phyloP scores from a whole-genome alignment of 371 early-diverging fungal genomes.

The Mortierella sp. region DNA sequence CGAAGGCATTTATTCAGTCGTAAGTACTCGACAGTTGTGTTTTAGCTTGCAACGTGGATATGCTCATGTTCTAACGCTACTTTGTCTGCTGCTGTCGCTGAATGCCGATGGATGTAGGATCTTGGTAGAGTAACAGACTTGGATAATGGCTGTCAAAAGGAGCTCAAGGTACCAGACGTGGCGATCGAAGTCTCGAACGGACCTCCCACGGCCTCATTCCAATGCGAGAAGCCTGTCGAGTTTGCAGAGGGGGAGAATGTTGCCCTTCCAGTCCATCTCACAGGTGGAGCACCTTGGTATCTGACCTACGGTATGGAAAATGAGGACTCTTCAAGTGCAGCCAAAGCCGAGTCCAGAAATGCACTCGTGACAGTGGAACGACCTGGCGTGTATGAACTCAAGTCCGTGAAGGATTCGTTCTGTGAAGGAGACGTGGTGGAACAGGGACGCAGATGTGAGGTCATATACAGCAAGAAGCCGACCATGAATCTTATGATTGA shows the following conservation, averaged over 20 bases:
- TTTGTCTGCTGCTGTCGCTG: no score
- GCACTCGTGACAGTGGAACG: constrained; percentile 28
- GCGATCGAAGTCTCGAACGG: constrained; percentile 37
- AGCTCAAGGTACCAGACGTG: constrained; percentile 39
- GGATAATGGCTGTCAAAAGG: constrained; percentile 44
- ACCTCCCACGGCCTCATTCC: constrained; percentile 47
- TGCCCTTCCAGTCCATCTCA: constrained; percentile 38
- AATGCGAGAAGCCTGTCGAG: constrained; percentile 35
- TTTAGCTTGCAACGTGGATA: no score
- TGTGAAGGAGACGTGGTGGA: constrained; percentile 41
- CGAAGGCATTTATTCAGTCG: constrained; percentile 45
- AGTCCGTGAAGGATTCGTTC: constrained; percentile 35
- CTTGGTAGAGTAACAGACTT: constrained; percentile 40
- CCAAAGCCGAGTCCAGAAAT: constrained; percentile 26
- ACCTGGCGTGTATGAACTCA: constrained; percentile 34
- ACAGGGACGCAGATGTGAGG: constrained; percentile 35
- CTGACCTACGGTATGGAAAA: constrained; percentile 36
- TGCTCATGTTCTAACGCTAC: no score
- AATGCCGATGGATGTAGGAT: no score
- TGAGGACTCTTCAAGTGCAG: neutral
- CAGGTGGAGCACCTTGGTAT: constrained; percentile 46
- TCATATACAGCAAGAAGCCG: constrained; percentile 41
- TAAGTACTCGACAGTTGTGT: no score
- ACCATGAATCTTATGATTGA: constrained; percentile 49
- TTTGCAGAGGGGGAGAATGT: constrained; percentile 37